Conservation (phyloP, 441 rosid genomes). For the Raphanus hybrid region DNA sequence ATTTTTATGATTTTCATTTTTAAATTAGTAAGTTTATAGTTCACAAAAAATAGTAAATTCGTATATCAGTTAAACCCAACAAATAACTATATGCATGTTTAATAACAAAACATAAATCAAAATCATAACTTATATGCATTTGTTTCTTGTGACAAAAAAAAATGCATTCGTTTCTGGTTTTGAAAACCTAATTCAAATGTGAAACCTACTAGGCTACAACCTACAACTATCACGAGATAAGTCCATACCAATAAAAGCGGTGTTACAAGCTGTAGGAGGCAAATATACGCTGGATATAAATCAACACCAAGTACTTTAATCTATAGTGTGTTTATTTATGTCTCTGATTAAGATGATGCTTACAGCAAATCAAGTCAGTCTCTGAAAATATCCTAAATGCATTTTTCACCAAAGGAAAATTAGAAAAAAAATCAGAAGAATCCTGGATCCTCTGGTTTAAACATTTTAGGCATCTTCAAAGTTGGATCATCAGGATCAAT, state of each 20-base stretch:
- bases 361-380: not conserved
- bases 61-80: not conserved
- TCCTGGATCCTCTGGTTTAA: constrained; percentile 82
- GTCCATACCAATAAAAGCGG: constrained; percentile 13
- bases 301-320: no score
- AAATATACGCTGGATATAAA: no score
- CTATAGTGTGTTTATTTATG: no score
- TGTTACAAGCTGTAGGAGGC: constrained; percentile 13
- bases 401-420: not conserved
- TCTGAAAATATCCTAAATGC: constrained; percentile 19
- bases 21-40: not conserved
- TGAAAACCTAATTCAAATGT: not conserved
- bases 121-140: not conserved
- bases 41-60: not conserved
- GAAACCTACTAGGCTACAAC: constrained; percentile 1
- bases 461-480: constrained; percentile 84
- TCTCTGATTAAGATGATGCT: not conserved
- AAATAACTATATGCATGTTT: not conserved
- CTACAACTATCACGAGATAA: not conserved
- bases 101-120: not conserved
- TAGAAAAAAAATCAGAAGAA: constrained; percentile 44
- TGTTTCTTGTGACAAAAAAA: no score
- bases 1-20: not conserved
- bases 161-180: not conserved
- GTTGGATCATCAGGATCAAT: constrained; percentile 55